Conservation (phyloP, 148 eudicot species). For the Pouteria glomerata region DNA sequence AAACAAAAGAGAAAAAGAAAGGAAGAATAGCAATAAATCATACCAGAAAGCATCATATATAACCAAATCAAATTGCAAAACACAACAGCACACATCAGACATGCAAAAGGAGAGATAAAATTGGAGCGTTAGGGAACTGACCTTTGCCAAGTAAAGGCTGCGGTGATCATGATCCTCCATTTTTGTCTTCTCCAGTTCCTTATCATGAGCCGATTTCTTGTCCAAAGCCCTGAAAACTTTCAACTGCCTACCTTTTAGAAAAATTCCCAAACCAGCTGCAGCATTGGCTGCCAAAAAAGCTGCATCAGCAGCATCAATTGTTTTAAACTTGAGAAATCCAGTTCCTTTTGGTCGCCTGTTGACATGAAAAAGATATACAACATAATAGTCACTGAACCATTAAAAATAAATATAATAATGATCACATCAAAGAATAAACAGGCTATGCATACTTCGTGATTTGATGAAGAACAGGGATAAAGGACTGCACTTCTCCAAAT, state of each 20-base stretch:
- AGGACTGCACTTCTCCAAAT: slow-evolving; percentile 81
- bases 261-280: slow-evolving; percentile 66
- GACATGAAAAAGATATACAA: slow-evolving; percentile 19
- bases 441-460: slow-evolving; percentile 63
- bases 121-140: slow-evolving; percentile 15
- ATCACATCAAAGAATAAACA: background rate
- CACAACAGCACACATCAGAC: background rate
- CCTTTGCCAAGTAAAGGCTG: slow-evolving; percentile 92
- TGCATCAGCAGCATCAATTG: slow-evolving; percentile 58
- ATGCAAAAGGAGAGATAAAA: background rate
- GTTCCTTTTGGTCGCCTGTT: slow-evolving; percentile 92
- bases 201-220: slow-evolving; percentile 80
- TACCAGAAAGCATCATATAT: background rate
- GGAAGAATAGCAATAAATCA: background rate
- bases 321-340: slow-evolving; percentile 80
- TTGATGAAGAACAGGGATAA: slow-evolving; percentile 73
- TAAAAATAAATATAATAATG: background rate
- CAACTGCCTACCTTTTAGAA: slow-evolving; percentile 78
- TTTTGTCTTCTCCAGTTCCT: slow-evolving; percentile 60
- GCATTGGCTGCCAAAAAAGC: slow-evolving; percentile 68
- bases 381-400: background rate
- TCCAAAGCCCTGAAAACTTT: slow-evolving; percentile 82
- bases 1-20: background rate
- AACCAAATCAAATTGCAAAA: slow-evolving; percentile 7
- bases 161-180: slow-evolving; percentile 77